Evolutionary conservation across 1,139 yeast species (phyloP), one percentile per base, ranked within the genome.

Genomic region (Lodderomyces theae): DNA sequence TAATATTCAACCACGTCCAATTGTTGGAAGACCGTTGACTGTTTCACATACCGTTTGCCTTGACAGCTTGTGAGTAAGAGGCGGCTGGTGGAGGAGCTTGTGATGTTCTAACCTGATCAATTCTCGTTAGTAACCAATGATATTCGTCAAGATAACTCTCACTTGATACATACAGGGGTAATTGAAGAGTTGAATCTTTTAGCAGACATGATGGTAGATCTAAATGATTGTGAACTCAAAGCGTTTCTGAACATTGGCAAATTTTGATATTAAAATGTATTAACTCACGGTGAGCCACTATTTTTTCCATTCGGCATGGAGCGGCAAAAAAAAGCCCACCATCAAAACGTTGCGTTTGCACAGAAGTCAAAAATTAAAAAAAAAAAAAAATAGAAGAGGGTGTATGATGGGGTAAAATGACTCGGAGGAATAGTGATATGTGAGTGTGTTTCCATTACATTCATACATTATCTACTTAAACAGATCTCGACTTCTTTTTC

Each of bases 31-130:
- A n/a, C n/a, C n/a, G n/a, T n/a, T n/a, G n/a, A n/a, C n/a, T 17
- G 18, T 8, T 15, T 49, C 54, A 71, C 79, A 40, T 67, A 72
- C 85, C 89, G 60, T 84, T 83, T 49, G 81, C 92, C 70, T 86
- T 89, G 64, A 89, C 78, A 38, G 97, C 97, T 64, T 89, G 97
- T 34, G 95, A 86, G 67, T 90, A 90, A 15, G 95, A 80, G 42
- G 96, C 97, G 38, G 96, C 96, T 49, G 97, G 95, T 46, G 95
- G 88, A 54, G 97, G 97, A 28, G 96, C 96, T 52, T 74, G 74
- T 47, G 80, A 73, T 42, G 95, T 83, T 57, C 73, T 72, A 43
- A 80, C 78, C 82, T 77, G n/a, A n/a, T 43, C 4, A 36, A 28
- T 28, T 28, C 5, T 28, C 4, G 31, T 28, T 28, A 28, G 31